A percentile compares a stretch with the other conserved stretches of the same genome.
Conservation (phyloP, 2,329 filamentous ascomycete species). For the Paraphaeosphaeria sporulosa region DNA sequence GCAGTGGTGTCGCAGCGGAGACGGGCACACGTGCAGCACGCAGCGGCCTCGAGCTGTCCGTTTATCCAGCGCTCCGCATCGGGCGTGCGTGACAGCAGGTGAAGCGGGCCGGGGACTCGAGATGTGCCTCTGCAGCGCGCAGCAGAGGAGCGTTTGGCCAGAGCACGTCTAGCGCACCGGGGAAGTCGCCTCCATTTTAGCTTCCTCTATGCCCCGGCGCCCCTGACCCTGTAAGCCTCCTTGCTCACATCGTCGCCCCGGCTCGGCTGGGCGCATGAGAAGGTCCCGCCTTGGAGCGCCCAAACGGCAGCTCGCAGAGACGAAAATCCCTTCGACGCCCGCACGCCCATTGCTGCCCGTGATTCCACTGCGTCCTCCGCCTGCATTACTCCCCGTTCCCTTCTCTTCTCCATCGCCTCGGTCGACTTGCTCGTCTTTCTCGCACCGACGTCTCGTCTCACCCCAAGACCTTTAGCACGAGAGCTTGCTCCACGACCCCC, state of each 20-base stretch:
- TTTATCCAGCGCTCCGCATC: neutral
- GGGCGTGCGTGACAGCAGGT: neutral
- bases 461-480: constrained; percentile 15
- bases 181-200: neutral
- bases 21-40: neutral
- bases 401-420: neutral
- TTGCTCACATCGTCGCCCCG: neutral
- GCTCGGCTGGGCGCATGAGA: neutral
- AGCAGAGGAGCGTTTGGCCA: no score
- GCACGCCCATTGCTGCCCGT: neutral
- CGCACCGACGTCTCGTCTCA: constrained; percentile 2
- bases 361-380: neutral
- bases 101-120: neutral
- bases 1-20: neutral
- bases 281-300: neutral
- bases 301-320: constrained; percentile 1
- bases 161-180: neutral
- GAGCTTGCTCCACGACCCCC: constrained; percentile 5
- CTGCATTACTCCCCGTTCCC: neutral
- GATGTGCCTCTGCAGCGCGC: neutral
- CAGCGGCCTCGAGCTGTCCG: no score
- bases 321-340: constrained; percentile 20
- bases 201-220: neutral
- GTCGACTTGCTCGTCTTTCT: constrained; percentile 23
- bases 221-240: neutral